Conservation (phyloP, 345 rosid species). For the Hibiscus trionum region DNA sequence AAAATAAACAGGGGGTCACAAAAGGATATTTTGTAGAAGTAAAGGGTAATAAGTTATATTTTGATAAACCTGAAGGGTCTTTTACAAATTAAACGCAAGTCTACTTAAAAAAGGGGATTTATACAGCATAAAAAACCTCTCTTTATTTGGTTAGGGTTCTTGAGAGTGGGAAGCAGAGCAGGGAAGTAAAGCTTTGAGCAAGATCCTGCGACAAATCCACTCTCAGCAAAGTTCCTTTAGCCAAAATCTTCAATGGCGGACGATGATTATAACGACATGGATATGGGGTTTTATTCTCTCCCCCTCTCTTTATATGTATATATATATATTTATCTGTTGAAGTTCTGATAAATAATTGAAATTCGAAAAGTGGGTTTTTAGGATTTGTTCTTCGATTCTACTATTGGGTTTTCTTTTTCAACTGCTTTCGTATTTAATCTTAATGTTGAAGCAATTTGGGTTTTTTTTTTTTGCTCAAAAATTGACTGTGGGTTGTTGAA, state of each 20-base stretch:
- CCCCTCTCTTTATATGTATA: not conserved
- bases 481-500: slow-evolving; percentile 1
- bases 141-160: not conserved
- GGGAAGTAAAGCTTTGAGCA: too few relatives aligned
- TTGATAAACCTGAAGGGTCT: not conserved
- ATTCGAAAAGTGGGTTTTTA: not conserved
- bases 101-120: too few relatives aligned
- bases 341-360: not conserved
- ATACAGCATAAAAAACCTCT: not conserved
- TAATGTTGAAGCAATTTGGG: not conserved
- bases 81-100: too few relatives aligned
- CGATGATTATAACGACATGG: not conserved
- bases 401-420: not conserved
- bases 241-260: not conserved
- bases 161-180: not conserved
- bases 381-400: not conserved
- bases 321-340: too few relatives aligned
- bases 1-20: not conserved
- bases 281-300: not conserved
- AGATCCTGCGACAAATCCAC: too few relatives aligned
- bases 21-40: not conserved
- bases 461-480: not conserved
- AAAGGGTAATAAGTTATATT: not conserved
- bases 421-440: not conserved
- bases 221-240: not conserved